Evolutionary conservation across 2,329 filamentous ascomycete species (phyloP), one percentile per base, ranked within the genome.

Genomic region (Alternaria sp.): DNA sequence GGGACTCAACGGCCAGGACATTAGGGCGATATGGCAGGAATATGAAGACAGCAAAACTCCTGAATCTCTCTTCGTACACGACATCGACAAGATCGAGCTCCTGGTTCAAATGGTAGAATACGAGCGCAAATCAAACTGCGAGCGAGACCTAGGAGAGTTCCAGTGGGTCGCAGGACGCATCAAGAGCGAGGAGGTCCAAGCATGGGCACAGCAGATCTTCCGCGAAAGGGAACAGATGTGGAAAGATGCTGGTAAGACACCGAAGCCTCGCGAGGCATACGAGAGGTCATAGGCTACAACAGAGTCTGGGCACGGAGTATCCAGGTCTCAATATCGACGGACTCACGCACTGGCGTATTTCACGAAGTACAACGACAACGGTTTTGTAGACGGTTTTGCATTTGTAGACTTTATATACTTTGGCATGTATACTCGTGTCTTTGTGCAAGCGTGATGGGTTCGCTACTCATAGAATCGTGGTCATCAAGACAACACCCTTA

Each of bases 81-180:
- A 99, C 77, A 88, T 99, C 60, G 95, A 99, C 81, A 98, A 98
- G 88, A 89, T 99, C 78, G 95, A 99, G 82, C 83, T 99, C 66
- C 81, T 99, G 62, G 82, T 96, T 74, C 95, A 99, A 82, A 97
- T 97, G 91, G 83, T 96, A 30, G 95, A 99, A 79, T 99, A 99
- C 75, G 95, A 99, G 86, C 89, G 91, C 71, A 81, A 85, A 12
- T 84, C 87, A 51, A 80, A 88, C 56, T 87, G 87, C 28, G 80
- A 82, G 64, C 78, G 93, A 39, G 93, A 98, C 77, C 81, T 99
- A 51, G 88, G 90, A 53, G 95, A 99, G 81, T 98, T 99, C 69
- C 86, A 88, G 0, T 90, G 91, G 74, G 95, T 97, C 3, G 87
- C 91, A 8, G 85, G 82, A 47, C 88, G 87, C 69, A 90, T 98